phyloP scores from a whole-genome alignment of 148 eudicot genomes.

The Rhododendron mucronatum region DNA sequence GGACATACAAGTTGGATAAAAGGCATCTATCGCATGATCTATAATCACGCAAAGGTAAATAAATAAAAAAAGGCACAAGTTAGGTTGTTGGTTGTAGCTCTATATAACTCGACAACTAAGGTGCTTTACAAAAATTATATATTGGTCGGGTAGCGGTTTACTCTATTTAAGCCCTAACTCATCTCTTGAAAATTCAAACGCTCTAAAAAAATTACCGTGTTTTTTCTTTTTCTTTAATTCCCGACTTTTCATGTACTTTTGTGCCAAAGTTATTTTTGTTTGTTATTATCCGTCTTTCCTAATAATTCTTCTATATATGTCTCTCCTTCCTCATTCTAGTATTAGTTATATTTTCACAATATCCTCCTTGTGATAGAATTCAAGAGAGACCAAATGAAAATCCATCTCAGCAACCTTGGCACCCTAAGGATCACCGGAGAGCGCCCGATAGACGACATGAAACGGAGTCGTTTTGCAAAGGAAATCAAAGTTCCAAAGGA shows the following conservation, averaged over 20 bases:
- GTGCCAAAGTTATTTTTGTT: background rate
- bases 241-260: background rate
- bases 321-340: background rate
- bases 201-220: background rate
- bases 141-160: too few relatives aligned
- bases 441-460: constrained; percentile 23
- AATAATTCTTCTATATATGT: too few relatives aligned
- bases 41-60: too few relatives aligned
- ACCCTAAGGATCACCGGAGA: constrained; percentile 58
- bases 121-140: too few relatives aligned
- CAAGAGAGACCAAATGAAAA: constrained; percentile 61
- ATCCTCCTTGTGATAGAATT: constrained; percentile 28
- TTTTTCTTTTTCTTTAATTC: background rate
- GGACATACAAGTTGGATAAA: too few relatives aligned
- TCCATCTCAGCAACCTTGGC: constrained; percentile 40
- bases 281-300: background rate
- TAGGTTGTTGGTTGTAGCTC: too few relatives aligned
- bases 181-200: background rate
- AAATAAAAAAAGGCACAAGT: too few relatives aligned
- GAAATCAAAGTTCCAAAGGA: constrained; percentile 36
- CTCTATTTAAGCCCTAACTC: too few relatives aligned
- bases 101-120: too few relatives aligned
- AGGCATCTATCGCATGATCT: too few relatives aligned
- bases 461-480: constrained; percentile 36
- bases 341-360: background rate